Evolutionary conservation across 179 eudicot species (phyloP).

Genomic region (Drosera spatulata): DNA sequence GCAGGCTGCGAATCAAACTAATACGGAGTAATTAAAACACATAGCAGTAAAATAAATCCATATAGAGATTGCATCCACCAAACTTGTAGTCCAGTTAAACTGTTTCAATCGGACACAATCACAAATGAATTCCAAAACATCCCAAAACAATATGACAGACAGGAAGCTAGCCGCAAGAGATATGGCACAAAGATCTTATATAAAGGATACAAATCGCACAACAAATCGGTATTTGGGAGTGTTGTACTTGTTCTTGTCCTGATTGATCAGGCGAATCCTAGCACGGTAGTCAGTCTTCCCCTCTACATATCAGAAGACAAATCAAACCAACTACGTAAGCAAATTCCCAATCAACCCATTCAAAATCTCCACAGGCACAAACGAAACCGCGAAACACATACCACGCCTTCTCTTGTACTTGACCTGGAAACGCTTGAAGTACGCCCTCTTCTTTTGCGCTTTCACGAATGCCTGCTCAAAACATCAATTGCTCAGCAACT

Average conservation of each 20-base stretch:
- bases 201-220: slow-evolving; percentile 35
- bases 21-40: too few relatives aligned
- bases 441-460: slow-evolving; percentile 27
- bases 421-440: slow-evolving; percentile 33
- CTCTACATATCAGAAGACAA: slow-evolving; percentile 11
- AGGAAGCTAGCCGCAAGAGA: too few relatives aligned
- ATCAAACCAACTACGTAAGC: neutral
- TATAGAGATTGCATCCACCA: too few relatives aligned
- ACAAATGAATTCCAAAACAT: too few relatives aligned
- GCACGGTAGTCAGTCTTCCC: slow-evolving; percentile 44
- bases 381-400: neutral
- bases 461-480: slow-evolving; percentile 18
- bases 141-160: too few relatives aligned
- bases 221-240: slow-evolving; percentile 39
- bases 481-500: neutral
- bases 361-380: neutral
- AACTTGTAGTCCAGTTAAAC: too few relatives aligned
- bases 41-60: too few relatives aligned
- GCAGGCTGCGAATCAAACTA: too few relatives aligned
- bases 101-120: too few relatives aligned
- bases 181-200: too few relatives aligned
- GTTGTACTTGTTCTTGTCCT: slow-evolving; percentile 49
- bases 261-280: slow-evolving; percentile 35
- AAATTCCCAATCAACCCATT: neutral
- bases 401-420: slow-evolving; percentile 39